These are phyloP conservation scores for Dothistroma septosporum DNA, from an alignment of 2,329 filamentous ascomycete species.

Conservation along the genomic window DNA sequence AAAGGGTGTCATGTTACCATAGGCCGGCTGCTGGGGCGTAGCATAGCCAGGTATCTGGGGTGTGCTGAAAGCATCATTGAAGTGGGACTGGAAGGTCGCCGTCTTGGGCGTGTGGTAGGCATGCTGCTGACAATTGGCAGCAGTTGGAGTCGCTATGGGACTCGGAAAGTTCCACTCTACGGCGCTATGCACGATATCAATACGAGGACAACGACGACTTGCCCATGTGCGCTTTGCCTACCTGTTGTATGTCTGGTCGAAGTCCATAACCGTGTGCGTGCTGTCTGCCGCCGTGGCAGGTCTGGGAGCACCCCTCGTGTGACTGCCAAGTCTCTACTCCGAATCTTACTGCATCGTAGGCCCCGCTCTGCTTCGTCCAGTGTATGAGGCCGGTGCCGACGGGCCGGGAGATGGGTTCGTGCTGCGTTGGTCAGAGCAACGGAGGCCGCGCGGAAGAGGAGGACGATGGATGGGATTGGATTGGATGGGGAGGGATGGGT, in stretches of 20 bases:
- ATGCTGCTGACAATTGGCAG: conserved; percentile 36
- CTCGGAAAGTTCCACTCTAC: conserved; percentile 50
- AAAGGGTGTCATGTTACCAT: conserved; percentile 27
- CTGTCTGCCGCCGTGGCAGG: conserved; percentile 13
- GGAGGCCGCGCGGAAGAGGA: background rate
- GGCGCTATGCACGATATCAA: conserved; percentile 31
- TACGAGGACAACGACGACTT: conserved; percentile 11
- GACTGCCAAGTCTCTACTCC: conserved; percentile 7
- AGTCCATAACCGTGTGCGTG: conserved; percentile 19
- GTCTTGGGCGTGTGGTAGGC: conserved; percentile 45
- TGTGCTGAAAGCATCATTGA: conserved; percentile 49
- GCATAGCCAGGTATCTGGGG: conserved; percentile 43
- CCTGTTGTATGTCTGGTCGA: conserved; percentile 23
- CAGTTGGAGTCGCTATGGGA: conserved; percentile 48
- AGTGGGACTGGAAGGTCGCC: conserved; percentile 42
- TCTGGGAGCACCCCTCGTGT: conserved; percentile 11
- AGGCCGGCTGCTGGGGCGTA: conserved; percentile 31
- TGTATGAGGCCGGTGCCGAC: conserved; percentile 7
- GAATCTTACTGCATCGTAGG: conserved; percentile 10
- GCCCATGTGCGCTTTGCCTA: conserved; percentile 11
- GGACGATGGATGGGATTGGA: background rate
- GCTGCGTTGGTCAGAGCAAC: background rate
- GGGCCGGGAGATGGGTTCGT: conserved; percentile 9
- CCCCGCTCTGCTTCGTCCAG: background rate
- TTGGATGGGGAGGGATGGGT: background rate